Conservation (phyloP, 2,329 filamentous ascomycete genomes). For the Fusarium sp. region DNA sequence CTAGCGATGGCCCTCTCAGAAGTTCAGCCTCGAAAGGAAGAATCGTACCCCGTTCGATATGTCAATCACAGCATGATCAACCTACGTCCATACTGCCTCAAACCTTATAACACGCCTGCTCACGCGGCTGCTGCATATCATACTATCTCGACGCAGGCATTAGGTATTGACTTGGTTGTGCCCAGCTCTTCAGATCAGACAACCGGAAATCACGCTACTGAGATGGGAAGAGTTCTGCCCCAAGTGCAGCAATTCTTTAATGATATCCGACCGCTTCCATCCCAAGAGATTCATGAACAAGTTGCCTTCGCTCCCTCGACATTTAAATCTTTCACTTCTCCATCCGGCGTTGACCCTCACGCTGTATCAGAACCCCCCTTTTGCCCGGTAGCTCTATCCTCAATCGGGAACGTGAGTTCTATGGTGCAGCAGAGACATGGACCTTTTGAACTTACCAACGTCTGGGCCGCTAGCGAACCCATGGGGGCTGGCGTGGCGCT, state of each 20-base stretch:
- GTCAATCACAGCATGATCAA: neutral
- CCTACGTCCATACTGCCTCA: neutral
- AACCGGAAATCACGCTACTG: neutral
- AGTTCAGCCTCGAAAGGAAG: neutral
- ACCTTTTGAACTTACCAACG: neutral
- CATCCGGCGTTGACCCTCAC: neutral
- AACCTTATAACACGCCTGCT: neutral
- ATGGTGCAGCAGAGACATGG: neutral
- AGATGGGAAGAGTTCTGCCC: neutral
- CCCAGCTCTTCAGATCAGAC: neutral
- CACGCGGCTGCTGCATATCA: neutral
- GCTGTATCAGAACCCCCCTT: neutral
- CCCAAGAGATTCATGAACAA: neutral
- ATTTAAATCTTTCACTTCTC: neutral
- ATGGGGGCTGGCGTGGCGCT: neutral
- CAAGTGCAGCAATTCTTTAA: neutral
- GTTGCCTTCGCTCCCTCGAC: neutral
- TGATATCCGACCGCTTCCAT: neutral
- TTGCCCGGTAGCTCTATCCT: neutral
- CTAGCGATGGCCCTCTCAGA: neutral
- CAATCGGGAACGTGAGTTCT: neutral
- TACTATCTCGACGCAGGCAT: neutral
- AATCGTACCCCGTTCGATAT: neutral
- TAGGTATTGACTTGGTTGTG: neutral
- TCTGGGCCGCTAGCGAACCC: neutral